Conservation (phyloP, 805 yeast species). For the Kazachstania africana region DNA sequence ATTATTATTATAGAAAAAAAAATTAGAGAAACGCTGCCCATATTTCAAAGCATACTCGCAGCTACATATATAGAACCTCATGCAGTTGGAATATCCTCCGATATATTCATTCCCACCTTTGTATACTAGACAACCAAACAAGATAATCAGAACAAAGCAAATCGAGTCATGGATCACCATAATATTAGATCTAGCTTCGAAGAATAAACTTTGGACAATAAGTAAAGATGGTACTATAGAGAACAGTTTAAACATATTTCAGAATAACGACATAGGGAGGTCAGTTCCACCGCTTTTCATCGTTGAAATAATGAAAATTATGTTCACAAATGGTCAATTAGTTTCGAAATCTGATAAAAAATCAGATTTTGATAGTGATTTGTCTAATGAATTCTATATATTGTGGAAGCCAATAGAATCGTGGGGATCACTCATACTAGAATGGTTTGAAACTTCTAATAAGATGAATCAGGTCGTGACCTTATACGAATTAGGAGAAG, state of each 20-base stretch:
- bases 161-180: slow-evolving; percentile 65
- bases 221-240: slow-evolving; percentile 21
- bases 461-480: slow-evolving; percentile 71
- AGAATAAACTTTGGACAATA: slow-evolving; percentile 43
- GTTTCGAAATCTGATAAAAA: slow-evolving; percentile 28
- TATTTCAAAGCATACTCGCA: too few relatives aligned
- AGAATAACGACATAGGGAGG: slow-evolving; percentile 41
- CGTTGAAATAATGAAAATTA: slow-evolving; percentile 40
- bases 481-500: slow-evolving; percentile 62
- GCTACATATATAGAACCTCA: neutral
- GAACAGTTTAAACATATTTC: slow-evolving; percentile 29
- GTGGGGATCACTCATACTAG: slow-evolving; percentile 53
- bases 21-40: too few relatives aligned
- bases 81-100: slow-evolving; percentile 28
- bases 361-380: neutral
- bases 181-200: slow-evolving; percentile 48
- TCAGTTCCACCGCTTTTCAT: slow-evolving; percentile 43
- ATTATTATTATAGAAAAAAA: too few relatives aligned
- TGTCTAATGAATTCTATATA: slow-evolving; percentile 30
- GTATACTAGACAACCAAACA: slow-evolving; percentile 80
- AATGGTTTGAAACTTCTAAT: slow-evolving; percentile 69
- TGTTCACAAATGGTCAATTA: slow-evolving; percentile 47
- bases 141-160: slow-evolving; percentile 67
- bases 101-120: slow-evolving; percentile 80
- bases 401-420: slow-evolving; percentile 61